Evolutionary conservation across 1,284 basidiomycete genomes (phyloP).

Genomic region (Violaceomyces palustris): DNA sequence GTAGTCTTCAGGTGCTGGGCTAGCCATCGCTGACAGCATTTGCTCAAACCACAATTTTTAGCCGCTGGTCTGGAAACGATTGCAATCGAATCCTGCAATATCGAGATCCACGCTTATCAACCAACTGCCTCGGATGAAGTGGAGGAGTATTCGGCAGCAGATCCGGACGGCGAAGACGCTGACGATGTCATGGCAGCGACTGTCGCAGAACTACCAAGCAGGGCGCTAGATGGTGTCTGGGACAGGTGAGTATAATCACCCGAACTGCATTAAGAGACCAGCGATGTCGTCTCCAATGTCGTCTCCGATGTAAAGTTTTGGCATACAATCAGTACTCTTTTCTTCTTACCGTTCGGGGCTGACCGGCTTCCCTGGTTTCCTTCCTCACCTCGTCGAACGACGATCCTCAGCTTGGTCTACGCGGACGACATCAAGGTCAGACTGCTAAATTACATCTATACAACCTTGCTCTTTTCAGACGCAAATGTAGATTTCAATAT

Average conservation of each 20-base stretch:
- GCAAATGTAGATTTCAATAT: slow-evolving; percentile 84
- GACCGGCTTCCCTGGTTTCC: too few species aligned
- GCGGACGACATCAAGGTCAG: slow-evolving; percentile 80
- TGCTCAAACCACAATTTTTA: too few species aligned
- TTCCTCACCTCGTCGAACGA: too few species aligned
- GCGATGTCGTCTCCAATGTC: neutral
- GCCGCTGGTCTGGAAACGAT: slow-evolving; percentile 8
- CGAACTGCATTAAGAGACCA: neutral
- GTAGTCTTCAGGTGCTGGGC: too few species aligned
- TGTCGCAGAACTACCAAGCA: slow-evolving; percentile 76
- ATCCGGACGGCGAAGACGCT: slow-evolving; percentile 59
- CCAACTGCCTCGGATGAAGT: slow-evolving; percentile 65
- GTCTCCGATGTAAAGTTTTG: too few species aligned
- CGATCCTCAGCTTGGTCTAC: slow-evolving; percentile 66
- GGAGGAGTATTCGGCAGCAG: slow-evolving; percentile 68
- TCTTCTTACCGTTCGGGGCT: too few species aligned
- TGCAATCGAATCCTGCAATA: slow-evolving; percentile 11
- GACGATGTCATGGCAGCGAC: slow-evolving; percentile 70
- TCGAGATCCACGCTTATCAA: slow-evolving; percentile 75
- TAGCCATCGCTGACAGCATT: too few species aligned
- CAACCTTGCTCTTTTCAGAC: slow-evolving; percentile 83
- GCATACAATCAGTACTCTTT: too few species aligned
- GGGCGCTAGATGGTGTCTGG: slow-evolving; percentile 81
- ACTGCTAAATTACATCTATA: slow-evolving; percentile 87
- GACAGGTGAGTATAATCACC: slow-evolving; percentile 54